These are phyloP conservation scores for Ogataea paraovalis DNA, from an alignment of 805 yeast species.

Conservation along the genomic window DNA sequence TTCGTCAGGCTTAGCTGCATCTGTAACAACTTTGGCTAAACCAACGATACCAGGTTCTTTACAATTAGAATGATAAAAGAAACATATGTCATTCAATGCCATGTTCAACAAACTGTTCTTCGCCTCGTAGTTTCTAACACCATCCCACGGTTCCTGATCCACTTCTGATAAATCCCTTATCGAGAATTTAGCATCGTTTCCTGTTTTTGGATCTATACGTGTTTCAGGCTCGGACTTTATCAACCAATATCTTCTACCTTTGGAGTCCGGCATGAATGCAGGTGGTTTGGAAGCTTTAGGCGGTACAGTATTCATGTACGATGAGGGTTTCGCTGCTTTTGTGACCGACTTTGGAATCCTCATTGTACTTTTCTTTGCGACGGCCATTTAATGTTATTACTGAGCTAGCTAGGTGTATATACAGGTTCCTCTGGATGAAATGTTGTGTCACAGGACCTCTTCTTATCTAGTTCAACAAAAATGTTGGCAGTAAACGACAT, in stretches of 20 bases:
- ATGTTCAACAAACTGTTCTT: slow-evolving; percentile 46
- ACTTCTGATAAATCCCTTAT: slow-evolving; percentile 38
- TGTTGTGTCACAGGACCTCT: no score
- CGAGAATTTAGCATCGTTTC: slow-evolving; percentile 46
- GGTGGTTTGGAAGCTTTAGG: slow-evolving; percentile 35
- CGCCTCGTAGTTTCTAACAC: slow-evolving; percentile 58
- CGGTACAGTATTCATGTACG: slow-evolving; percentile 2
- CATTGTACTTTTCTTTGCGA: neutral
- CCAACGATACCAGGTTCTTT: slow-evolving; percentile 54
- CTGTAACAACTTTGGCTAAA: slow-evolving; percentile 32
- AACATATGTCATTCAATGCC: slow-evolving; percentile 42
- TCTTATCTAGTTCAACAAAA: no score
- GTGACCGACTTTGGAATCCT: neutral
- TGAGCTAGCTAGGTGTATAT: no score
- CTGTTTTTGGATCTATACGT: slow-evolving; percentile 43
- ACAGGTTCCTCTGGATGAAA: no score
- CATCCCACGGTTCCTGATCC: slow-evolving; percentile 50
- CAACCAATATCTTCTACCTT: slow-evolving; percentile 43
- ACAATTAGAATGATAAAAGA: slow-evolving; percentile 56
- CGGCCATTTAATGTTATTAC: neutral
- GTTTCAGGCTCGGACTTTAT: slow-evolving; percentile 53
- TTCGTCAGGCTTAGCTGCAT: slow-evolving; percentile 36
- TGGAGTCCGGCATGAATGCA: slow-evolving; percentile 24
- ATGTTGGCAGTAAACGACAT: no score
- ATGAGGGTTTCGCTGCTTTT: neutral